Conservation (phyloP, 257 asterid genomes). For the Capsicum baccatum region DNA sequence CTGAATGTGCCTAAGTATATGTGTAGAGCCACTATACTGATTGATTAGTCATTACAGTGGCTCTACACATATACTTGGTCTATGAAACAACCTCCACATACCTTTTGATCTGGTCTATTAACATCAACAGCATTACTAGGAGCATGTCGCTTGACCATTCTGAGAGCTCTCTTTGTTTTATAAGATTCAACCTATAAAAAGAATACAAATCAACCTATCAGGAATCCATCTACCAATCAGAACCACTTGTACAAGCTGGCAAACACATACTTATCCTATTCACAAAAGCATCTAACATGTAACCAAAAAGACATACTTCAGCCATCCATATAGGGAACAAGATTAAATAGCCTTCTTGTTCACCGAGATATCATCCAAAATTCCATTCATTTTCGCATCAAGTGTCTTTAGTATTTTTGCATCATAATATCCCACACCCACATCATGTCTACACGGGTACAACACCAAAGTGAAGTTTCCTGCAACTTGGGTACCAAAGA, state of each 20-base stretch:
- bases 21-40: not conserved
- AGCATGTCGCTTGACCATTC: slow-evolving; percentile 77
- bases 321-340: slow-evolving; percentile 2
- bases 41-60: not conserved
- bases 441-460: not conserved
- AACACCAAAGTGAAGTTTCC: not conserved
- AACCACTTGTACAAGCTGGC: not conserved
- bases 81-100: slow-evolving; percentile 19
- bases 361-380: not conserved
- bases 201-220: not conserved
- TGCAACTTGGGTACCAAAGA: not conserved
- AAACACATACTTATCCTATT: not conserved
- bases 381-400: no score
- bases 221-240: not conserved
- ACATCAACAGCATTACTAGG: slow-evolving; percentile 51
- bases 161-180: slow-evolving; percentile 68
- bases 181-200: slow-evolving; percentile 71
- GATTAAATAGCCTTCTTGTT: not conserved
- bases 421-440: not conserved
- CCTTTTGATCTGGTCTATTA: slow-evolving; percentile 41
- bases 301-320: not conserved
- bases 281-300: slow-evolving; percentile 23
- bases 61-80: not conserved
- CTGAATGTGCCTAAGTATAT: not conserved
- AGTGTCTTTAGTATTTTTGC: no score